Evolutionary conservation across 2,329 filamentous ascomycete genomes (phyloP).

Genomic region (Coleophoma eucalyptorum): DNA sequence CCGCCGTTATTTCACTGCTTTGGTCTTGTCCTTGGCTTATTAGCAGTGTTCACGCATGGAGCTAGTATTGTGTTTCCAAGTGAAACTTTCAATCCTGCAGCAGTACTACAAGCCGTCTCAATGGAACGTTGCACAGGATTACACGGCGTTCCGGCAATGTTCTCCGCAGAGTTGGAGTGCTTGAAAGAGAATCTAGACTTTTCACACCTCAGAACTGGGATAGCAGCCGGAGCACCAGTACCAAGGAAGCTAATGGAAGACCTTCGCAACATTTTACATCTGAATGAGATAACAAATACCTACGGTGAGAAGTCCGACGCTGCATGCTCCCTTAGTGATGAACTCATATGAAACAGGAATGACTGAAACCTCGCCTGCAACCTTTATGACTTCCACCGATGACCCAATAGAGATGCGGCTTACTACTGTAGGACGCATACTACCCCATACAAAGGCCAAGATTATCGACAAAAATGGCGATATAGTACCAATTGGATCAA

Average conservation of each 20-base stretch:
- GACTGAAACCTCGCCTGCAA: slow-evolving; percentile 75
- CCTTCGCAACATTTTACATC: slow-evolving; percentile 56
- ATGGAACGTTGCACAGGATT: slow-evolving; percentile 49
- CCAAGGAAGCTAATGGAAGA: slow-evolving; percentile 59
- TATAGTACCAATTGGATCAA: slow-evolving; percentile 47
- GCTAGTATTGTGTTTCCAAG: slow-evolving; percentile 61
- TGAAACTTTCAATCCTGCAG: slow-evolving; percentile 60
- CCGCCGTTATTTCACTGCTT: slow-evolving; percentile 68
- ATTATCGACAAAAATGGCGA: slow-evolving; percentile 53
- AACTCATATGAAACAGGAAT: slow-evolving; percentile 52
- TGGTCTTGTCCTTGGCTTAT: slow-evolving; percentile 66
- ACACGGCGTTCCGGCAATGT: slow-evolving; percentile 62
- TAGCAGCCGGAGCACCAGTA: slow-evolving; percentile 62
- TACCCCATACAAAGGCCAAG: slow-evolving; percentile 75
- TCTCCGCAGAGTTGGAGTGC: too few species aligned
- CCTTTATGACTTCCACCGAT: slow-evolving; percentile 75
- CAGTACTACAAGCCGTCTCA: slow-evolving; percentile 52
- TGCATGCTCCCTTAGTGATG: slow-evolving; percentile 2
- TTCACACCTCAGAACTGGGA: slow-evolving; percentile 60
- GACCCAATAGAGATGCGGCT: slow-evolving; percentile 65
- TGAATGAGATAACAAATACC: slow-evolving; percentile 52
- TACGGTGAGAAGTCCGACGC: slow-evolving; percentile 25
- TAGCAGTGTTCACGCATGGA: slow-evolving; percentile 63
- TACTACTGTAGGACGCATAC: slow-evolving; percentile 69
- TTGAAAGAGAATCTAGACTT: slow-evolving; percentile 60